Evolutionary conservation across 2,329 filamentous ascomycete genomes (phyloP), one percentile per base, ranked within the genome.

Genomic region (Colletotrichum siamense): DNA sequence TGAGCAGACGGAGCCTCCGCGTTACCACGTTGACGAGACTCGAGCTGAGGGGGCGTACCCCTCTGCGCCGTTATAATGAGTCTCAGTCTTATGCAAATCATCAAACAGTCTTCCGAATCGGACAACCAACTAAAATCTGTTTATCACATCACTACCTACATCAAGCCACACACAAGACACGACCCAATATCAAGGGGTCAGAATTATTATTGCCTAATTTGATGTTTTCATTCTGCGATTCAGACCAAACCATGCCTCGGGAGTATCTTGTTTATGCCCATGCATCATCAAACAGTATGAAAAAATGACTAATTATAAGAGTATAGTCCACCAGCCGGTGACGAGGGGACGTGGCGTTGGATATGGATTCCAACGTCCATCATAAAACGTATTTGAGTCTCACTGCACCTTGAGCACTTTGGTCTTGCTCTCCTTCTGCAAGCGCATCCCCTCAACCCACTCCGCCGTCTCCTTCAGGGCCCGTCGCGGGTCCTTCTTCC

Each of bases 401-500:
- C 76, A 91, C 80, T 91, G 89, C 39, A 90, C 88, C 69, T 86
- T 85, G 61, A 86, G 73, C 1, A 91, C 83, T 84, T 89, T 90
- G 22, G 85, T 88, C 79, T 86, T 87, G 67, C 82, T 82, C 75
- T 86, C 86, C 82, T 91, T 92, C 82, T 91, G 89, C 81, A 84
- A 85, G 39, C 88, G 64, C 77, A 89, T 84, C 3, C 86, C 89
- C 72, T 88, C 85, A 3, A 92, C 89, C 91, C 91, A 93, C 8
- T 79, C 83, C 3, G 85, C 84, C 3, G 88, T 88, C 80, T 92
- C 90, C 24, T 85, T 83, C 39, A 92, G 81, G 3, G 92, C 92
- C 79, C 87, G 86, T 12, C 85, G 84, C 8, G 92, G 92, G 44
- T 88, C 86, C 84, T 89, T 90, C 84, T 93, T 94, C 59, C 91